Evolutionary conservation across 2,329 filamentous ascomycete species (phyloP).

Genomic region (Cercospora beticola): DNA sequence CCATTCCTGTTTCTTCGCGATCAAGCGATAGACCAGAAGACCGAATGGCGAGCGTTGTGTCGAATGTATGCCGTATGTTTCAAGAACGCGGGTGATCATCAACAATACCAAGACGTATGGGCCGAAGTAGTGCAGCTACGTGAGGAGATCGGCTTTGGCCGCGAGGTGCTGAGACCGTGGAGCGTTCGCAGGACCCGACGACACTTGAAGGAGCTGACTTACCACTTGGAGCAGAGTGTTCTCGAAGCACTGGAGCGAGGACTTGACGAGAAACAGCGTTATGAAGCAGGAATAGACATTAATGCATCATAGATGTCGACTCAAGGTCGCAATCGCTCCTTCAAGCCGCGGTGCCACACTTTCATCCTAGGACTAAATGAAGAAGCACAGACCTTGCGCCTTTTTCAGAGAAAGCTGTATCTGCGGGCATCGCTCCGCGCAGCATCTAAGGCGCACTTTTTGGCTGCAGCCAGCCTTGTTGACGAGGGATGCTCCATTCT

Average conservation of each 20-base stretch:
- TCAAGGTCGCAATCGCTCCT: neutral
- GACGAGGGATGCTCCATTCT: too few species aligned
- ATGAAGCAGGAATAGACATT: neutral
- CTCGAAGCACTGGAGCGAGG: conserved; percentile 3
- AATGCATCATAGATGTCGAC: neutral
- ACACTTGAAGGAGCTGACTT: neutral
- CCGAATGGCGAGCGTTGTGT: conserved; percentile 7
- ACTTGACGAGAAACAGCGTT: neutral
- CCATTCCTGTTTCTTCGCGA: conserved; percentile 16
- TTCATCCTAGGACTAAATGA: too few species aligned
- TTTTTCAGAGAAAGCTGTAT: too few species aligned
- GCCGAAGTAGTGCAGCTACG: neutral
- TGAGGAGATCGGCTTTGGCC: neutral
- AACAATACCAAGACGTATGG: neutral
- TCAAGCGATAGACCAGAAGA: conserved; percentile 4
- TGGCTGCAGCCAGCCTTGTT: too few species aligned
- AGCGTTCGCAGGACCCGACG: neutral
- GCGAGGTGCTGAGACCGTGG: neutral
- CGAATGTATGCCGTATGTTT: conserved; percentile 5
- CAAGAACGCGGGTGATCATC: neutral
- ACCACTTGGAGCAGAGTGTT: neutral
- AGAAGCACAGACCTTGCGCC: too few species aligned
- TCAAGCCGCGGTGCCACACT: neutral
- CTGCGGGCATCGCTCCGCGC: too few species aligned
- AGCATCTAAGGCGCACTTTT: too few species aligned